phyloP scores from a whole-genome alignment of 2,329 filamentous ascomycete species.

The Cordyceps sp. region DNA sequence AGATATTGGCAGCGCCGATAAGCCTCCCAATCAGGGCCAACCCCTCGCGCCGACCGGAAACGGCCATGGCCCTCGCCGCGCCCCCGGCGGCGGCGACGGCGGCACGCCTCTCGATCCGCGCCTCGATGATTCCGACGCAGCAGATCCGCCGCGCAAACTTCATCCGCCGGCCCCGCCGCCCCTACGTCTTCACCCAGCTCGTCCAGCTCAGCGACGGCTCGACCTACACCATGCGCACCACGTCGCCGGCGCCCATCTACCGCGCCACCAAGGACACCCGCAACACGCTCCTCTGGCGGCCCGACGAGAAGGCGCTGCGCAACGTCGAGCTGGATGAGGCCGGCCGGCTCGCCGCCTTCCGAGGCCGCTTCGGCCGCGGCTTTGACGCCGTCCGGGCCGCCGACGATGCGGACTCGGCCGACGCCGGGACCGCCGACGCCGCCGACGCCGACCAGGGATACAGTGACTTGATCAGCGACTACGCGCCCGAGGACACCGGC shows the following conservation, averaged over 20 bases:
- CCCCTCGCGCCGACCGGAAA: no score
- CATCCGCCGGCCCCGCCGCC: slow-evolving; percentile 71
- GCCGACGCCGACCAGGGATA: no score
- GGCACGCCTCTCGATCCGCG: background rate
- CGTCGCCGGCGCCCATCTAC: slow-evolving; percentile 47
- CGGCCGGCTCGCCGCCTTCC: slow-evolving; percentile 72
- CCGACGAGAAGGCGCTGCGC: slow-evolving; percentile 58
- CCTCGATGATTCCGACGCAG: slow-evolving; percentile 3
- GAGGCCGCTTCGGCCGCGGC: slow-evolving; percentile 63
- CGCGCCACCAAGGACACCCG: slow-evolving; percentile 62
- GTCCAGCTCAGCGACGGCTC: slow-evolving; percentile 83
- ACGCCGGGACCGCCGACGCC: slow-evolving; percentile 9
- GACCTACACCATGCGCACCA: slow-evolving; percentile 66
- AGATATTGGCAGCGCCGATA: no score
- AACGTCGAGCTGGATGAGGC: slow-evolving; percentile 95
- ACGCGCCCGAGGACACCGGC: no score
- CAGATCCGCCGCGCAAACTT: slow-evolving; percentile 62
- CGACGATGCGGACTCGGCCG: slow-evolving; percentile 13
- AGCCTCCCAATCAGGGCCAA: no score
- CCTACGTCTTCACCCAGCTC: slow-evolving; percentile 95
- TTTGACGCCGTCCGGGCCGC: slow-evolving; percentile 48
- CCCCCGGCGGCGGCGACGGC: no score
- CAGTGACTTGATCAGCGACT: slow-evolving; percentile 35
- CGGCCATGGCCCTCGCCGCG: no score
- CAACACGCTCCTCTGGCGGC: slow-evolving; percentile 87